Conservation (phyloP, 2,329 filamentous ascomycete genomes). For the Trichoderma sp. region DNA sequence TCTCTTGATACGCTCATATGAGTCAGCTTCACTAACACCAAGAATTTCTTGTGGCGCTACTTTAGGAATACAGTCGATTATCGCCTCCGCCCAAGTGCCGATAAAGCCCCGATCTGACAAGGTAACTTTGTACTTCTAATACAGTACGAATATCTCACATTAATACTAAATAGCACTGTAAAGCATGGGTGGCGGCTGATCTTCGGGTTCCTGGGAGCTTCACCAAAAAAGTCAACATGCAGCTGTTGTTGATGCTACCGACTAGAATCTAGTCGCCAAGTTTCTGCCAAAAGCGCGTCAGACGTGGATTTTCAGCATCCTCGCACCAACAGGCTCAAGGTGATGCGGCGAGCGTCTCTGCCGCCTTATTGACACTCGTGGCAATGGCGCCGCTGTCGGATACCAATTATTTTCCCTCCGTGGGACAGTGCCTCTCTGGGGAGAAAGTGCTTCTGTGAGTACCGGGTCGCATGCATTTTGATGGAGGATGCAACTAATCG, state of each 20-base stretch:
- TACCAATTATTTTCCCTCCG: constrained; percentile 74
- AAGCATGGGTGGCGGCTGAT: constrained; percentile 5
- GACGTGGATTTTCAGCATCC: constrained; percentile 26
- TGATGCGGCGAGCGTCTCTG: constrained; percentile 41
- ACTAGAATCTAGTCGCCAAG: not conserved
- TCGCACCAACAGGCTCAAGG: constrained; percentile 29
- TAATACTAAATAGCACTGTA: not conserved
- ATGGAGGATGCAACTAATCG: constrained; percentile 26
- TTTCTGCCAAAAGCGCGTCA: constrained; percentile 14
- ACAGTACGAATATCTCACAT: not conserved
- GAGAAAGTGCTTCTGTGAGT: constrained; percentile 77
- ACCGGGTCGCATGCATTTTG: not conserved
- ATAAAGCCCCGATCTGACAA: constrained; percentile 25
- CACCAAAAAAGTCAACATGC: constrained; percentile 23
- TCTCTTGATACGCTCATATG: not conserved
- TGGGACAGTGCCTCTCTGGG: constrained; percentile 81
- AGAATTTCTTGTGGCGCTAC: constrained; percentile 7
- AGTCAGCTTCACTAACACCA: constrained; percentile 21
- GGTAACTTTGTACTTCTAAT: not conserved
- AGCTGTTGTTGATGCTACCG: constrained; percentile 17
- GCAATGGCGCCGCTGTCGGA: constrained; percentile 71
- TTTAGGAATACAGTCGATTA: not conserved
- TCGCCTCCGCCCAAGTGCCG: constrained; percentile 15
- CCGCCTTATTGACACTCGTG: constrained; percentile 49
- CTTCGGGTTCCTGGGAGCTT: constrained; percentile 20